Evolutionary conservation across 1,284 basidiomycete species (phyloP), one percentile per base, ranked within the genome.

Genomic region (Trametes versicolor): DNA sequence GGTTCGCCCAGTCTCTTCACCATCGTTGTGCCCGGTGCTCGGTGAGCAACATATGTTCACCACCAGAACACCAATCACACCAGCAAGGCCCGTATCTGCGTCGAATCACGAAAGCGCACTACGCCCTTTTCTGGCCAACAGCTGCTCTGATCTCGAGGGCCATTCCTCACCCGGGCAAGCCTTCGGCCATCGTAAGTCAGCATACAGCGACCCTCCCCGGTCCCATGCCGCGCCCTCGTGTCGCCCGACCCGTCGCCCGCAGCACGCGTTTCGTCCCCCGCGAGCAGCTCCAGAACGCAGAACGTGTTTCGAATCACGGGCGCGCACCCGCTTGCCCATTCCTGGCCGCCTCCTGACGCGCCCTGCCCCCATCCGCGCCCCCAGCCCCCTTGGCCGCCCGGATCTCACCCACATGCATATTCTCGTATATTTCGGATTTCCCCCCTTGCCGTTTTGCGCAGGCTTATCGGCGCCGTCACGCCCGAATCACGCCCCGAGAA

Each of bases 391-490:
- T 39, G 10, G 37, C 12, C 41, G 19, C 10, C 29, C 21, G 21
- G 53, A 43, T 29, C 37, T 19, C 6, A 29, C 25, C 17, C 5
- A 21, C 27, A 17, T n/a, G 5, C 21, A 21, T 41, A 17, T n/a
- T 15, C 21, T 29, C 7, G 15, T 34, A 13, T 23, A 34, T 47
- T 39, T 25, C 23, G 21, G 6, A 49, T 41, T 56, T 49, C 37
- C n/a, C 23, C n/a, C 8, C 29, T 8, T 27, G 37, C 49, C 39
- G n/a, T 56, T 51, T 36, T n/a, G 19, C 17, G 15, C 32, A 32
- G 32, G 54, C 61, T 57, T 62, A 62, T 62, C 61, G 17, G 13
- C 39, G 9, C 29, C n/a, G 61, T 62, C 61, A 62, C 61, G 61
- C 61, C 61, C 60, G 25, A 55, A 61, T 61, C 60, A 61, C 60